A percentile compares a stretch with the other conserved stretches of the same genome.
phyloP scores from a whole-genome alignment of 495 filamentous ascomycete species.

The Hyaloscypha bicolor region DNA sequence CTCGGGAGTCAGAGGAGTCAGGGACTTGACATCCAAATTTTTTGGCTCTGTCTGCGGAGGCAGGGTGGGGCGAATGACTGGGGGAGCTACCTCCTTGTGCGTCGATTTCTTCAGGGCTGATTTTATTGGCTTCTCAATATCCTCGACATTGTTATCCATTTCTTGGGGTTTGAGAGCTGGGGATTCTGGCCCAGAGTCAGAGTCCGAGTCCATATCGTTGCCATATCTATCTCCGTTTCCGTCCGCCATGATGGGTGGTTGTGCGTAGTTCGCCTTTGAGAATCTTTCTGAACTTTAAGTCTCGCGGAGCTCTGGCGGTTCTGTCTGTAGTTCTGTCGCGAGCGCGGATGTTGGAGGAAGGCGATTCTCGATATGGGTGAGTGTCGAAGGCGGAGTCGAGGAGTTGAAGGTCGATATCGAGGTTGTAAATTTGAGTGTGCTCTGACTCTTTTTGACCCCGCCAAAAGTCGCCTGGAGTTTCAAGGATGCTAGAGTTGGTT shows the following conservation, averaged over 20 bases:
- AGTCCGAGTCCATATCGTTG: conserved; percentile 51
- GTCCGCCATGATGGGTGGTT: conserved; percentile 10
- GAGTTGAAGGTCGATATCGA: background rate
- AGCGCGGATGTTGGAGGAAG: background rate
- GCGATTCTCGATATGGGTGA: background rate
- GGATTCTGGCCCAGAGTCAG: conserved; percentile 36
- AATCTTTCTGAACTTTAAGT: too few species aligned
- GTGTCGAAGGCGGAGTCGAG: background rate
- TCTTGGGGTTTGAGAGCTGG: conserved; percentile 31
- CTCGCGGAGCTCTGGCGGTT: too few species aligned
- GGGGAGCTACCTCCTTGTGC: conserved; percentile 39
- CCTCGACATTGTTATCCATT: conserved; percentile 28
- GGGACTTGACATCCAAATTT: conserved; percentile 72
- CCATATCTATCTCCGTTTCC: conserved; percentile 50
- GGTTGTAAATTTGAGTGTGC: background rate
- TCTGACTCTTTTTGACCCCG: background rate
- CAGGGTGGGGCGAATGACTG: conserved; percentile 54
- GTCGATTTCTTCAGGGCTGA: conserved; percentile 47
- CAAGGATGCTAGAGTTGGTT: too few species aligned
- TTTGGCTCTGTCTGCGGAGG: conserved; percentile 90
- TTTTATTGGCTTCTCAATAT: conserved; percentile 35
- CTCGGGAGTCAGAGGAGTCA: conserved; percentile 88
- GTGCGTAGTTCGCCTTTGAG: too few species aligned
- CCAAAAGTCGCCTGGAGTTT: background rate
- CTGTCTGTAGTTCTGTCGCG: too few species aligned